Base-by-base conservation (phyloP, 331 rosid genomes). In the Rosa hybrid region DNA sequence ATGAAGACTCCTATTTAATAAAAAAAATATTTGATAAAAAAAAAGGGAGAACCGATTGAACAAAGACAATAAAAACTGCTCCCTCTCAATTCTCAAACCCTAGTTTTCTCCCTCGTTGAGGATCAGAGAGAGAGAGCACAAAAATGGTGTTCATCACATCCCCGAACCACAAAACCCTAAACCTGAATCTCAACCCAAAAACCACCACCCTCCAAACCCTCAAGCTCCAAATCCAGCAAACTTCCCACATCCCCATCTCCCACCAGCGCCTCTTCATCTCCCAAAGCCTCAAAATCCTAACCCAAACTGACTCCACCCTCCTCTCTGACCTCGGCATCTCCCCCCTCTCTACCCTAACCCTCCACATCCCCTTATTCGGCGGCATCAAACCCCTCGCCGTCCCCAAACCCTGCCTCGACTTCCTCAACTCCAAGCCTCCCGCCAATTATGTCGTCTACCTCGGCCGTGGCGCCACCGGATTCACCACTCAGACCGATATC, bases 391-490 rank as follows among this genome's bases (percentile, higher is more conserved):
- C 97, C 0, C 98, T 41, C 9, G 68, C 68, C 39, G 68, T 62
- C 41, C 68, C 68, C 18, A 62, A 63, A 63, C 68, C 98, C 14
- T 83, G 91, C 25, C 89, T 90, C 23, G 97, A 94, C 7, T 92
- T 94, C 83, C 87, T 94, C 49, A 88, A 84, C 77, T 92, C 97
- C 25, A 92, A 92, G 72, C 98, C 97, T 14, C 98, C 98, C 13
- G 65, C 94, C 0, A 89, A 92, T 65, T 92, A 94, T 60, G 98
- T 94, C 8, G 97, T 97, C 3, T 97, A 97, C 8, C 87, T 94
- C 27, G 97, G 97, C 3, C 96, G 97, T 87, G 98, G 98, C 1
- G 98, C 97, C 5, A 94, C 97, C 7, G 94, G 98, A 0, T 94
- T 94, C 80, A 94, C 94, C 12, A 94, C 94, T 1, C 80, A 93